These are phyloP conservation scores for Rhodotorula mucilaginosa DNA, from an alignment of 1,284 basidiomycete genomes.

Conservation along the genomic window DNA sequence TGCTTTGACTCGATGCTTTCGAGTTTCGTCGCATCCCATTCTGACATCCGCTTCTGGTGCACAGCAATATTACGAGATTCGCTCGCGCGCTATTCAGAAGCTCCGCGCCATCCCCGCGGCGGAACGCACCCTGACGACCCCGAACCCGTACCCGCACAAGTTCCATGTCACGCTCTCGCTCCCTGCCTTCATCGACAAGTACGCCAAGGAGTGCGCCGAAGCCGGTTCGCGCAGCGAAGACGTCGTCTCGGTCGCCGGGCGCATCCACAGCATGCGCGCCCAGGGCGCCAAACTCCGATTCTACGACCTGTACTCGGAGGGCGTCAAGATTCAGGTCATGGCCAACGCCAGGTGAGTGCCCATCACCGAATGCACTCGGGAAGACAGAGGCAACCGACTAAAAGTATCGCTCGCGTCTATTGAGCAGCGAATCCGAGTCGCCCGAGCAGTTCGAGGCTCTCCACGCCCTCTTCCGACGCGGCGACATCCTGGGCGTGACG, in stretches of 20 bases:
- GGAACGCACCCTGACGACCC: constrained; percentile 51
- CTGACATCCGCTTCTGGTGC: no score
- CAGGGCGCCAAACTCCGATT: constrained; percentile 84
- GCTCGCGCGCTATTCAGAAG: constrained; percentile 80
- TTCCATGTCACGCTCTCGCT: constrained; percentile 86
- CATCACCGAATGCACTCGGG: not conserved
- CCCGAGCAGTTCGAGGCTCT: constrained; percentile 67
- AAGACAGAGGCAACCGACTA: not conserved
- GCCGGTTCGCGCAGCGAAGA: constrained; percentile 44
- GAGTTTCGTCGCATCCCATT: not conserved
- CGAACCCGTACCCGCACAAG: constrained; percentile 99
- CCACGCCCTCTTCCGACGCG: constrained; percentile 87
- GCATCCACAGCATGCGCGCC: constrained; percentile 85
- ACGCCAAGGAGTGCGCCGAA: constrained; percentile 64
- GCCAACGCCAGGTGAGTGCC: constrained; percentile 75
- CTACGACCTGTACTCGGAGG: constrained; percentile 93
- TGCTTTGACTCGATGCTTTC: constrained; percentile 44
- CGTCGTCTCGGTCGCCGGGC: constrained; percentile 69
- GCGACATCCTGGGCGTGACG: constrained; percentile 91
- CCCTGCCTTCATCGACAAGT: constrained; percentile 70
- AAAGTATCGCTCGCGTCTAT: no score
- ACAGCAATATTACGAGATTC: constrained; percentile 94
- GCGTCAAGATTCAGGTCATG: constrained; percentile 91
- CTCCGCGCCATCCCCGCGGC: constrained; percentile 75
- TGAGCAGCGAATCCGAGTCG: constrained; percentile 55